Percentiles rank a stretch among this genome's conserved stretches.
Conservation (phyloP, 371 early-diverging fungal genomes). For the Parasitella parasitica region DNA sequence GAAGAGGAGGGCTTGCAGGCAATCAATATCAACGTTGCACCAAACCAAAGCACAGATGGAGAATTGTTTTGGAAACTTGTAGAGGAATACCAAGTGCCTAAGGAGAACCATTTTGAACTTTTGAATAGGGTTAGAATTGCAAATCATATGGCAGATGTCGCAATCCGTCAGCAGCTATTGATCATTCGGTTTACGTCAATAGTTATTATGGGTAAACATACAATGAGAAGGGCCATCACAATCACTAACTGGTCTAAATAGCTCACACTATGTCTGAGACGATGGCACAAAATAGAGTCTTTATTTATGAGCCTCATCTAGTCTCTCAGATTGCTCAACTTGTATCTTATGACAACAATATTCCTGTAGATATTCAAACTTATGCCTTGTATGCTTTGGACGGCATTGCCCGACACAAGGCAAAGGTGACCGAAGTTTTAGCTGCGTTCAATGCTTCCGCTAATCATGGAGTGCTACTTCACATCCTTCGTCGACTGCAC, state of each 20-base stretch:
- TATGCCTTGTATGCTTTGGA: conserved; percentile 83
- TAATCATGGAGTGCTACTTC: conserved; percentile 91
- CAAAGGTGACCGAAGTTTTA: conserved; percentile 76
- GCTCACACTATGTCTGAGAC: conserved; percentile 22
- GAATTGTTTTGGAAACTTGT: conserved; percentile 31
- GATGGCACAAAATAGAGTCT: conserved; percentile 71
- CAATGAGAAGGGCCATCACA: not conserved
- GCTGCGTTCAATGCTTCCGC: conserved; percentile 88
- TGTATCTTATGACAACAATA: conserved; percentile 43
- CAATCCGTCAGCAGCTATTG: conserved; percentile 56
- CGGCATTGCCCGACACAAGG: conserved; percentile 75
- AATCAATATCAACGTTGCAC: not conserved
- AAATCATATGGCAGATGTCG: conserved; percentile 48
- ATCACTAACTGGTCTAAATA: not conserved
- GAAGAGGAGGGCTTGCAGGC: conserved; percentile 15
- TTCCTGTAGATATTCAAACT: conserved; percentile 60
- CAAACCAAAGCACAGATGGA: conserved; percentile 3
- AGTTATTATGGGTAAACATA: conserved; percentile 63
- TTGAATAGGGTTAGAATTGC: conserved; percentile 78
- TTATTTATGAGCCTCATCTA: conserved; percentile 84
- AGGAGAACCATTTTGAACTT: conserved; percentile 73
- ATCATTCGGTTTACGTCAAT: conserved; percentile 77
- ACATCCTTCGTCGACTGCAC: conserved; percentile 62
- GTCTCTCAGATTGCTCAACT: conserved; percentile 76
- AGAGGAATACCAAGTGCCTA: conserved; percentile 68